Base-by-base conservation (phyloP, 345 rosid species). In the Eucalyptus melliodora region DNA sequence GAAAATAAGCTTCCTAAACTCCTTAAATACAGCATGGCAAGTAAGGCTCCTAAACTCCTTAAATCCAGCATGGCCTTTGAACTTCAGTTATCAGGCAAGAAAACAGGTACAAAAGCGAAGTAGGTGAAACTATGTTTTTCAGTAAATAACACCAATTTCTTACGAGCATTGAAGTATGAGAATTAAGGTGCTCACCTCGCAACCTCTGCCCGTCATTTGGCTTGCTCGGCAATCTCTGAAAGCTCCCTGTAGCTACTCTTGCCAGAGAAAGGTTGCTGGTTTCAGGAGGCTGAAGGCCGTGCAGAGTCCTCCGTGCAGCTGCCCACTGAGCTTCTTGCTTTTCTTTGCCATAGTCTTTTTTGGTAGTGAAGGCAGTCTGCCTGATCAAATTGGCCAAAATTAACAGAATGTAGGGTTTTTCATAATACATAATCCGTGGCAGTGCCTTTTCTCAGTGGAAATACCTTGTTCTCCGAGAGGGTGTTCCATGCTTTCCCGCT, bases 401-500 rank as follows among this genome's bases (percentile, higher is more conserved):
- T 67, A 31, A 44, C 13, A n/a, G 12, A 62, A 47, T 31, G 87
- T 31, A 51, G 87, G 56, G 23, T 0, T 31, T 49, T 31, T 45
- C 59, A 8, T 23, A 1, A 86, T 86, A 8, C 11, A 45, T 86
- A 27, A 51, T 86, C 60, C 30, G 3, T 51, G 42, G 17, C 30
- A 11, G 15, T 72, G 82, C 45, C 45, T 34, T 72, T 72, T 72
- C 14, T 72, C 1, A 19, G 44, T 72, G 45, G 1, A 72, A 37
- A 37, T 91, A 95, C 99, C 97, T 94, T 97, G 94, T 96, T 97
- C 82, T 96, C 96, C 91, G 94, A 89, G 40, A 96, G 95, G 88
- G 91, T 94, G 88, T 93, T 92, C 98, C 99, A 96, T 24, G 99
- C 98, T 93, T 90, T 97, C 34, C 97, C 98, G 27, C 99, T 95